Percentiles rank a stretch among this genome's conserved stretches.
Conservation (phyloP, 164 flowering plant genomes). For the Magnolia changhungtana region DNA sequence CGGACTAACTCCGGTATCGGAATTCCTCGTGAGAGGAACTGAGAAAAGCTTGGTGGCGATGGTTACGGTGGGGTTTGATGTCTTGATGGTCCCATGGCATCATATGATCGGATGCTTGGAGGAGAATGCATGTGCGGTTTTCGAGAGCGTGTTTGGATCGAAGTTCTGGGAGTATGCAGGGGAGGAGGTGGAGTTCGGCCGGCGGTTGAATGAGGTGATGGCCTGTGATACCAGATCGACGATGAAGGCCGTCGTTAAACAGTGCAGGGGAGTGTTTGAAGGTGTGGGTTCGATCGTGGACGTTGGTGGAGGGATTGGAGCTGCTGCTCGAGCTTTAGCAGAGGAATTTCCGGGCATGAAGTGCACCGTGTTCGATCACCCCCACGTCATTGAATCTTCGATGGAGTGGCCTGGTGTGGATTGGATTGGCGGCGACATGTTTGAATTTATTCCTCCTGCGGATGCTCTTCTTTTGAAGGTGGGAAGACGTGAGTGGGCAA, state of each 20-base stretch:
- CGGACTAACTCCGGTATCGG: not conserved
- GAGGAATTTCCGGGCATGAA: not conserved
- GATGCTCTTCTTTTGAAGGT: constrained; percentile 6
- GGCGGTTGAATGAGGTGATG: constrained; percentile 1
- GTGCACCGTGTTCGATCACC: constrained; percentile 3
- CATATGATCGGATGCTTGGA: not conserved
- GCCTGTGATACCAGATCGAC: not conserved
- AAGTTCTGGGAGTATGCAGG: not conserved
- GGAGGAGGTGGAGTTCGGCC: not conserved
- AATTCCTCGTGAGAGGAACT: not conserved
- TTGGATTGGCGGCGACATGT: constrained; percentile 2
- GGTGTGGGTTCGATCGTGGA: not conserved
- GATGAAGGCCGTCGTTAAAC: not conserved
- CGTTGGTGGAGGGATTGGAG: constrained; percentile 4
- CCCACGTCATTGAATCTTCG: not conserved
- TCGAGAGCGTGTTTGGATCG: not conserved
- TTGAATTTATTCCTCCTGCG: not conserved
- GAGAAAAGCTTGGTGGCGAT: constrained; percentile 3
- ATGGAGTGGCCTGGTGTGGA: not conserved
- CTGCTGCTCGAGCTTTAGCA: constrained; percentile 4
- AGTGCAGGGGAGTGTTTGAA: not conserved
- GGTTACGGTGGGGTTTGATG: not conserved
- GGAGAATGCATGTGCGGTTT: not conserved
- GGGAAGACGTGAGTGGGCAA: no score
- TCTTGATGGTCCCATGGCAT: not conserved